Evolutionary conservation across 306 rosid species (phyloP).

Genomic region (Nissolia schottii): DNA sequence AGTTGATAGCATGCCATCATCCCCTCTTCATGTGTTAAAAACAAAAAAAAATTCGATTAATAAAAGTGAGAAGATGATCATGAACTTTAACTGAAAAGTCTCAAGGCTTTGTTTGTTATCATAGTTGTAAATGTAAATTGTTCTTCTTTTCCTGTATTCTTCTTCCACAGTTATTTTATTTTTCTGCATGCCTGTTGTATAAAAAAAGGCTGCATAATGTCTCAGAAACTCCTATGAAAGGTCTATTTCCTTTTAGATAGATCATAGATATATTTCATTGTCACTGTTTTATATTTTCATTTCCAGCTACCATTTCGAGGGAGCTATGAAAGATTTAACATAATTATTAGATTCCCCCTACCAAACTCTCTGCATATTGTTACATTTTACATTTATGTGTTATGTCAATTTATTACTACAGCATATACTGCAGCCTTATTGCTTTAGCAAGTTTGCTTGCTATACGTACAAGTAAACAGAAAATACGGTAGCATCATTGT

Average conservation of each 20-base stretch:
- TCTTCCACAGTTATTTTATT: not conserved
- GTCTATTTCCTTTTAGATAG: conserved; percentile 27
- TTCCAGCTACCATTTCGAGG: conserved; percentile 9
- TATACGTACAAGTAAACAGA: not conserved
- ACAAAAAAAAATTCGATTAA: not conserved
- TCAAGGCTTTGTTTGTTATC: conserved; percentile 11
- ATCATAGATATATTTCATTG: conserved; percentile 1
- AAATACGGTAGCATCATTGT: not conserved
- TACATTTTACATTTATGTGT: not conserved
- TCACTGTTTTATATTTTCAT: no score
- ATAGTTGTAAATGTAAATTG: not conserved
- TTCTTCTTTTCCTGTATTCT: not conserved
- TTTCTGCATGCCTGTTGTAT: conserved; percentile 19
- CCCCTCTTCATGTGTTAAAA: not conserved
- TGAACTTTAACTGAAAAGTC: conserved; percentile 27
- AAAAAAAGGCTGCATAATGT: conserved; percentile 16
- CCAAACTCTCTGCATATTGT: not conserved
- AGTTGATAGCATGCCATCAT: conserved; percentile 12
- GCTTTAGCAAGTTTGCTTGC: not conserved
- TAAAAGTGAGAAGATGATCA: conserved; percentile 2
- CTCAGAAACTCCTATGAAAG: conserved; percentile 32
- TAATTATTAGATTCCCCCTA: conserved; percentile 32
- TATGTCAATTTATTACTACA: conserved; percentile 26
- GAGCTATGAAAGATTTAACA: not conserved
- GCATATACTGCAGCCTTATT: conserved; percentile 28